phyloP scores from a whole-genome alignment of 2,329 filamentous ascomycete species.

The Sporothrix dimorphospora region DNA sequence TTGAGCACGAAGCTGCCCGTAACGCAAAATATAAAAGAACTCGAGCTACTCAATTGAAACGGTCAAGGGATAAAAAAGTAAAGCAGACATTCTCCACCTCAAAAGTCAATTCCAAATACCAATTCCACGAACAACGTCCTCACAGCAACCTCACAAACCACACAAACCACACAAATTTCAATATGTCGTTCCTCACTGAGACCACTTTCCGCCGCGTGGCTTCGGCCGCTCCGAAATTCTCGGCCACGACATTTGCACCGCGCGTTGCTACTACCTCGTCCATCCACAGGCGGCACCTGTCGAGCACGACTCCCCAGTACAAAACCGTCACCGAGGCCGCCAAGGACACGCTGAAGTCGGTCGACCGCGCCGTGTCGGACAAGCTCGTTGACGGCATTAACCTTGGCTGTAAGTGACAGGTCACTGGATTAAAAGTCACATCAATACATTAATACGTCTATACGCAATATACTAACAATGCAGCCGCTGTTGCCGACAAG shows the following conservation, averaged over 20 bases:
- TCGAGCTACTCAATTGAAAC: neutral
- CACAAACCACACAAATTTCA: constrained; percentile 27
- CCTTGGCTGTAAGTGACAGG: constrained; percentile 50
- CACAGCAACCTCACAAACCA: neutral
- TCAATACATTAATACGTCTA: neutral
- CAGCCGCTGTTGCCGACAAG: constrained; percentile 48
- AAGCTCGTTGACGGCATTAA: constrained; percentile 66
- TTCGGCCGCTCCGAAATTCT: constrained; percentile 42
- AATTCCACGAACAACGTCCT: neutral
- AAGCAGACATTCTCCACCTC: neutral
- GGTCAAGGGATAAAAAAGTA: neutral
- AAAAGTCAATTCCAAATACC: neutral
- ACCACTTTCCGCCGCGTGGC: constrained; percentile 50
- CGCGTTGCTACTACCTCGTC: neutral
- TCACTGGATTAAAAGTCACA: neutral
- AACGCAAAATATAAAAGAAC: constrained; percentile 13
- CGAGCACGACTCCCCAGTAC: constrained; percentile 14
- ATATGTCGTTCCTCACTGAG: constrained; percentile 60
- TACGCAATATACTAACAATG: neutral
- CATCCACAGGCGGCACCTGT: constrained; percentile 15
- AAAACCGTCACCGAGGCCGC: constrained; percentile 50
- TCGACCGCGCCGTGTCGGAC: constrained; percentile 63
- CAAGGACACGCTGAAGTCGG: constrained; percentile 63
- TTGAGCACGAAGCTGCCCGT: neutral
- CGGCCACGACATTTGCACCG: constrained; percentile 41